Evolutionary conservation across 2,329 filamentous ascomycete species (phyloP).

Genomic region (Beauveria brongniartii): DNA sequence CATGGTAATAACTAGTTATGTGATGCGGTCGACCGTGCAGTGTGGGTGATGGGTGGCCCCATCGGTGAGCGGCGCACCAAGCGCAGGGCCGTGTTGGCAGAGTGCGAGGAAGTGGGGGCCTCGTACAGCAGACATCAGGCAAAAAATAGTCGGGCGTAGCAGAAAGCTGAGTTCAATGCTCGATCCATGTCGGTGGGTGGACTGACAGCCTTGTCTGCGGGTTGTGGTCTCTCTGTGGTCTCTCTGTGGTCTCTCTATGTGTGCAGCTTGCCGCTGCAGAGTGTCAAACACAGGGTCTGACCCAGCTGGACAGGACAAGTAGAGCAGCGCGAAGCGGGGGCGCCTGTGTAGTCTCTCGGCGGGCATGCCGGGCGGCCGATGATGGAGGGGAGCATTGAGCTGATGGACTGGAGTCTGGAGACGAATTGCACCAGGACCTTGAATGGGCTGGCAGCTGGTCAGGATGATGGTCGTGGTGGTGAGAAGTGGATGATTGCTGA

Average conservation of each 20-base stretch:
- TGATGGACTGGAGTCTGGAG: not conserved
- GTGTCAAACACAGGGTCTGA: not conserved
- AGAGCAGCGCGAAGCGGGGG: not conserved
- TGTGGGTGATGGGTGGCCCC: not conserved
- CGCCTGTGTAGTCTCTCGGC: not conserved
- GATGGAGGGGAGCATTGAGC: not conserved
- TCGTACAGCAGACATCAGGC: not conserved
- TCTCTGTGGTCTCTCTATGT: not conserved
- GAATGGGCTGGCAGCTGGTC: not conserved
- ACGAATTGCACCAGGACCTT: not conserved
- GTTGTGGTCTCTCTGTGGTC: too few species aligned
- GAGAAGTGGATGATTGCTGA: not conserved
- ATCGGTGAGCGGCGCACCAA: not conserved
- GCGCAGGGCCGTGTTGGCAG: not conserved
- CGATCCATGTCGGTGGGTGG: not conserved
- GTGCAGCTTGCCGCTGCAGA: not conserved
- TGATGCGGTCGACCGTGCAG: not conserved
- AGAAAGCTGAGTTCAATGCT: not conserved
- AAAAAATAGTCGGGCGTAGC: not conserved
- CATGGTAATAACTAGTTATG: not conserved
- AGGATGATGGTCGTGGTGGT: not conserved
- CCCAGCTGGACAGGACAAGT: not conserved
- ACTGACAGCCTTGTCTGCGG: not conserved
- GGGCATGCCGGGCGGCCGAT: slow-evolving; percentile 2
- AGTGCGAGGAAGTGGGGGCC: not conserved